Conservation (phyloP, 495 filamentous ascomycete species). For the Talaromyces thailandensis region DNA sequence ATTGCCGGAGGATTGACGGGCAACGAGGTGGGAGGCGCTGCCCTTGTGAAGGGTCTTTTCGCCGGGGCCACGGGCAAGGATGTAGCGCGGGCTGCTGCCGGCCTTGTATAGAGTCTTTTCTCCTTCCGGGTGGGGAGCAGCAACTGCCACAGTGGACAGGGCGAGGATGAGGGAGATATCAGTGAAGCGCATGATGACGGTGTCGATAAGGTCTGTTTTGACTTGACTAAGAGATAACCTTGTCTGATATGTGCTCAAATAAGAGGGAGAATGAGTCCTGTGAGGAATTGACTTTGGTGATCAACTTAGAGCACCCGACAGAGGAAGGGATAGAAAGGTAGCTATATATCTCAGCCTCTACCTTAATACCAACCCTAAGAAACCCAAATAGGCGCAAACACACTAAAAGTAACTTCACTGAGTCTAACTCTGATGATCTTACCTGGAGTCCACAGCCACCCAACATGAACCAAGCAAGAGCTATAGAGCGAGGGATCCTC, state of each 20-base stretch:
- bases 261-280: background rate
- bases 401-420: background rate
- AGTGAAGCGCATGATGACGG: conserved; percentile 2
- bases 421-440: background rate
- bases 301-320: background rate
- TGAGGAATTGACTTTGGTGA: background rate
- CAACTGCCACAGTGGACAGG: background rate
- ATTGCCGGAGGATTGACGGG: conserved; percentile 4
- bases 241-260: background rate
- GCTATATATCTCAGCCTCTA: background rate
- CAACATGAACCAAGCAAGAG: background rate
- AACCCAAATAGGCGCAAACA: background rate
- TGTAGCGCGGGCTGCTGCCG: background rate
- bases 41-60: background rate
- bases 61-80: background rate
- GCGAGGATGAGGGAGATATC: conserved; percentile 4
- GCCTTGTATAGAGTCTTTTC: conserved; percentile 2
- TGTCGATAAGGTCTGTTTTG: background rate
- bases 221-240: background rate
- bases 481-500: background rate
- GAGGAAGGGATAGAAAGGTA: background rate
- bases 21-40: background rate
- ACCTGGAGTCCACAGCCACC: background rate
- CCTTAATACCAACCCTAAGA: background rate
- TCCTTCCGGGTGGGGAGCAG: background rate